Percentiles rank a stretch among this genome's conserved stretches.
phyloP scores from a whole-genome alignment of 306 rosid genomes.

The Malus sieversii region DNA sequence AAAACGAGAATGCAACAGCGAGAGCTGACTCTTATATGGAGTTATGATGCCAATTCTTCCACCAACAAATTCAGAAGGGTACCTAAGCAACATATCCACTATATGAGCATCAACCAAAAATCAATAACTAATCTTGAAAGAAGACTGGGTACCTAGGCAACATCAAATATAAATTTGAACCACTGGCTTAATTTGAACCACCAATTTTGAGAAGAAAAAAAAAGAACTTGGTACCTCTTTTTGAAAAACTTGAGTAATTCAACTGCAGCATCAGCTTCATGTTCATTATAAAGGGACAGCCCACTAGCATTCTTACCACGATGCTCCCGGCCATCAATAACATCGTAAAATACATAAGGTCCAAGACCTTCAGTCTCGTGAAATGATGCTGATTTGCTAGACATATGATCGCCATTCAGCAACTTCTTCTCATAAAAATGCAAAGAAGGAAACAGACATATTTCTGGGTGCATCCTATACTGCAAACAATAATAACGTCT shows the following conservation, averaged over 20 bases:
- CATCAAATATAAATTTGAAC: too few species aligned
- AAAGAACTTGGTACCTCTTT: constrained; percentile 36
- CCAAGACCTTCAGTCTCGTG: constrained; percentile 70
- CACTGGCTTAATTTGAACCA: too few species aligned
- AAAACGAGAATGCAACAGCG: constrained; percentile 76
- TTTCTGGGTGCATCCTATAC: constrained; percentile 99
- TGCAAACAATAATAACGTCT: constrained; percentile 35
- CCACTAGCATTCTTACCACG: constrained; percentile 68
- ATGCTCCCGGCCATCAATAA: constrained; percentile 70
- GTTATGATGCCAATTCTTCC: constrained; percentile 88
- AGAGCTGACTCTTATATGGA: constrained; percentile 82
- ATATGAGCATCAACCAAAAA: constrained; percentile 18
- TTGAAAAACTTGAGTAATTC: constrained; percentile 64
- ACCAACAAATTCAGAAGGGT: constrained; percentile 64
- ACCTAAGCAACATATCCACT: constrained; percentile 38
- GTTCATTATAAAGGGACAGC: constrained; percentile 76
- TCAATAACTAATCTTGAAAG: not conserved
- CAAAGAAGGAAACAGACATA: constrained; percentile 80
- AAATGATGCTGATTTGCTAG: constrained; percentile 67
- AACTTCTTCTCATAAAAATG: constrained; percentile 85
- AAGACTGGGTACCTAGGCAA: constrained; percentile 22
- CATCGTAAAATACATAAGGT: constrained; percentile 80
- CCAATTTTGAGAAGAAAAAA: not conserved
- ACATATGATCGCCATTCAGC: constrained; percentile 68
- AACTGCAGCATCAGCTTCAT: constrained; percentile 87